Percentiles rank a stretch among this genome's conserved stretches.
Conservation (phyloP, 1,139 yeast species). For the Magnusiomyces paraingens region DNA sequence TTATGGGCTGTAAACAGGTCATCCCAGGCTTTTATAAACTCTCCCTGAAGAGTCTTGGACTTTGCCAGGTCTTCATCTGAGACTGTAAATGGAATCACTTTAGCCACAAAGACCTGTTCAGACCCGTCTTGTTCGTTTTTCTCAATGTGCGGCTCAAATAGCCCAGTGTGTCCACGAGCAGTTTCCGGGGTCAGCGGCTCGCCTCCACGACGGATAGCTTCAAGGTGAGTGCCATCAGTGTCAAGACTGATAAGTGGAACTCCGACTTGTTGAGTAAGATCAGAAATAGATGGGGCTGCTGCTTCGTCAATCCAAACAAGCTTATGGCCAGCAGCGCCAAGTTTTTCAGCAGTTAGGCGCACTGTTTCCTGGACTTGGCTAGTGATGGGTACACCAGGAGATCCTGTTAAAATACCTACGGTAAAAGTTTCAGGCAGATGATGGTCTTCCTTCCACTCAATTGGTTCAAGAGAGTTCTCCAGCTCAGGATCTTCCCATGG, state of each 20-base stretch:
- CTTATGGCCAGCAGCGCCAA: constrained; percentile 10
- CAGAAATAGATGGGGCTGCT: constrained; percentile 7
- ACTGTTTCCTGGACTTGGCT: constrained; percentile 9
- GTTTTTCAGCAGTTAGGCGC: constrained; percentile 5
- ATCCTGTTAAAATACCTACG: constrained; percentile 11
- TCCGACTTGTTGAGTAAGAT: constrained; percentile 7
- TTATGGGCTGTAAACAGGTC: constrained; percentile 5
- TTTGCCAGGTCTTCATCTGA: constrained; percentile 1
- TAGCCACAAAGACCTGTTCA: constrained; percentile 5
- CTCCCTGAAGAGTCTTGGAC: constrained; percentile 2
- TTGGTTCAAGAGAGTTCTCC: not conserved
- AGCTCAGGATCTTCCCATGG: constrained; percentile 48
- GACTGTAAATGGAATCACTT: not conserved
- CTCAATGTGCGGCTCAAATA: constrained; percentile 4
- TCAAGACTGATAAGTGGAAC: constrained; percentile 13
- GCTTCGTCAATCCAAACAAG: constrained; percentile 6
- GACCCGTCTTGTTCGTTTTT: not conserved
- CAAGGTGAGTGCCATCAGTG: constrained; percentile 5
- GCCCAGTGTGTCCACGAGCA: constrained; percentile 1
- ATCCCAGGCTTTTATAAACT: constrained; percentile 11
- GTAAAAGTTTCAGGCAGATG: not conserved
- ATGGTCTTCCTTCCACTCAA: not conserved
- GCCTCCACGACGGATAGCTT: constrained; percentile 9
- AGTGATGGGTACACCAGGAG: constrained; percentile 6
- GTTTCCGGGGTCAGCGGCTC: constrained; percentile 15